Evolutionary conservation across 2,329 filamentous ascomycete genomes (phyloP), one percentile per base, ranked within the genome.

Genomic region (Aspergillus quadrilineatus): DNA sequence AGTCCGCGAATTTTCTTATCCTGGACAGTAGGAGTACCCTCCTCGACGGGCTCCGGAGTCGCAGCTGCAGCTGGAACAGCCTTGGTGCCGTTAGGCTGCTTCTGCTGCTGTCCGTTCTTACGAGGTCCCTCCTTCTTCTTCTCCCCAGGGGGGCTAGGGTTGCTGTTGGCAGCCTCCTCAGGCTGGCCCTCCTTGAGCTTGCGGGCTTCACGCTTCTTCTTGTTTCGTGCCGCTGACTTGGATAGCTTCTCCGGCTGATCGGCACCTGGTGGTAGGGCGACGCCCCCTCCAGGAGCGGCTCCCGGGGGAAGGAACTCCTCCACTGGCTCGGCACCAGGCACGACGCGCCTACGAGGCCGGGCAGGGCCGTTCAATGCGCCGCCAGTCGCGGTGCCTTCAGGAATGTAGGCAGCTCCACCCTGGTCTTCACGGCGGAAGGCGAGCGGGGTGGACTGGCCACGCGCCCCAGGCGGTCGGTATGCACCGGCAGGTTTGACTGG

Each of bases 381-480:
- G 29, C 66, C 69, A 26, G 84, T 81, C 39, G 88, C 83, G 29
- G 87, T 83, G 29, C 90, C 91, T 63, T 94, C 93, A 73, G 89
- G 87, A 57, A 90, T 80, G 69, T 92, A 95, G 6, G 93, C 92
- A 7, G 89, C 89, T 52, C 94, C 94, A 51, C 94, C 94, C 76
- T 99, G 91, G 63, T 99, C 94, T 75, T 99, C 94, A 56, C 94
- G 91, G 82, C 96, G 96, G 81, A 97, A 99, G 66, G 94, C 90
- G 60, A 97, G 80, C 8, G 94, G 94, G 0, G 94, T 97, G 53
- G 86, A 84, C 61, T 89, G 86, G 51, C 94, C 94, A 64, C 94
- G 89, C 29, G 94, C 94, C 63, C 94, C 94, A 2, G 94, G 94
- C 39, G 94, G 94, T 46, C 94, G 88, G 73, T 99, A 99, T 3